Conservation (phyloP, 1,284 basidiomycete genomes). For the Malassezia sympodialis region DNA sequence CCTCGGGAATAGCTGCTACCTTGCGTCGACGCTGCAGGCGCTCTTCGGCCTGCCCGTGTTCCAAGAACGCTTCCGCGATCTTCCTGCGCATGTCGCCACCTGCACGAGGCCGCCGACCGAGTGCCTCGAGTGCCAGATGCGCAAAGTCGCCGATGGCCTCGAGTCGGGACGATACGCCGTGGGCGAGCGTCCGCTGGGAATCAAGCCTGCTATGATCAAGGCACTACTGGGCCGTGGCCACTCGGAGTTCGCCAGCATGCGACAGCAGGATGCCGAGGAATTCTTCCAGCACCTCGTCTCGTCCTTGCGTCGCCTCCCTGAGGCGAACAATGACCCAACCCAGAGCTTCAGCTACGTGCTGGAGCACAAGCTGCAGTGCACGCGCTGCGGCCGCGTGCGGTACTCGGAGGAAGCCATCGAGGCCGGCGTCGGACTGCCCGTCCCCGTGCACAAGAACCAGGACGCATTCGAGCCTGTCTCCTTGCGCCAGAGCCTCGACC, state of each 20-base stretch:
- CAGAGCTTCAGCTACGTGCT: conserved; percentile 68
- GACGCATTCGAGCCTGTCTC: conserved; percentile 59
- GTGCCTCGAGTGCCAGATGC: conserved; percentile 89
- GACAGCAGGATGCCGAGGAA: conserved; percentile 93
- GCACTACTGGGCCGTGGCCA: conserved; percentile 82
- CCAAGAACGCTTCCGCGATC: conserved; percentile 61
- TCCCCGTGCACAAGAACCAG: conserved; percentile 52
- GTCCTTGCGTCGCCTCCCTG: conserved; percentile 55
- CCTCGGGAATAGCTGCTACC: conserved; percentile 95
- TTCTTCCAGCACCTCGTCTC: conserved; percentile 75
- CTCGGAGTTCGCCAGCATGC: conserved; percentile 89
- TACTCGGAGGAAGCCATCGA: conserved; percentile 73
- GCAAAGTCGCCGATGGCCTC: conserved; percentile 83
- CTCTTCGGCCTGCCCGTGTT: conserved; percentile 74
- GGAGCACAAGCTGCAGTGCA: conserved; percentile 57
- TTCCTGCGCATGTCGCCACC: conserved; percentile 56
- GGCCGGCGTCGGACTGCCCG: conserved; percentile 62
- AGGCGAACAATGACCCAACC: conserved; percentile 54
- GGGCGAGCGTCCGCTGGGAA: conserved; percentile 56
- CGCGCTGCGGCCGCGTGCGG: conserved; percentile 70
- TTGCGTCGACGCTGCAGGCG: conserved; percentile 83
- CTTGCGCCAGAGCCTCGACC: conserved; percentile 62
- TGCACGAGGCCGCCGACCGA: conserved; percentile 67
- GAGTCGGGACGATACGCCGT: conserved; percentile 81
- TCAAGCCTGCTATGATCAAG: conserved; percentile 78